phyloP scores from a whole-genome alignment of 805 yeast genomes.

The Nakazawaea wyomingensis region DNA sequence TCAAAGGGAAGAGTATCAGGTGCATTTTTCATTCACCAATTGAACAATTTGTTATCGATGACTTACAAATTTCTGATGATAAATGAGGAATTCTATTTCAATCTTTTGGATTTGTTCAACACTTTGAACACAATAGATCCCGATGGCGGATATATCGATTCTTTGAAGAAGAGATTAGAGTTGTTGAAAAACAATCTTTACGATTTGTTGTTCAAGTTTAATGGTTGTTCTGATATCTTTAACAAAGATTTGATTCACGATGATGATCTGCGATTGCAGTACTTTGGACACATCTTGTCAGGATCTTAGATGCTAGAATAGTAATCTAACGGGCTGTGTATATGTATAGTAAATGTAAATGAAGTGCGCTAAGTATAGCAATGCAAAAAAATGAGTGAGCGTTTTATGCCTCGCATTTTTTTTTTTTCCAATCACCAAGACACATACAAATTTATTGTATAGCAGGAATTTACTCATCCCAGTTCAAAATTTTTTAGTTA shows the following conservation, averaged over 20 bases:
- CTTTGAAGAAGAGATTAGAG: constrained; percentile 26
- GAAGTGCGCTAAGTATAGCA: too few species aligned
- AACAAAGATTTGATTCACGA: constrained; percentile 51
- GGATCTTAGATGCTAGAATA: too few species aligned
- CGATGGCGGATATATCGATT: constrained; percentile 20
- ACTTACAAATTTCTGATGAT: constrained; percentile 34
- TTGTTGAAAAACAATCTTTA: constrained; percentile 36
- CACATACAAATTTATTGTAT: too few species aligned
- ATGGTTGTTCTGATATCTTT: constrained; percentile 35
- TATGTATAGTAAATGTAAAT: too few species aligned
- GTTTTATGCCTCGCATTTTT: too few species aligned
- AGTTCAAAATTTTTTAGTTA: too few species aligned
- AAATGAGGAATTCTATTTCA: constrained; percentile 31
- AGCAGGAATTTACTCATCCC: too few species aligned
- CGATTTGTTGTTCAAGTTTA: constrained; percentile 38
- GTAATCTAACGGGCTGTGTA: too few species aligned
- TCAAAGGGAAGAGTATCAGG: constrained; percentile 33
- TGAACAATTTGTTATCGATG: constrained; percentile 30
- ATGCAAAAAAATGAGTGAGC: too few species aligned
- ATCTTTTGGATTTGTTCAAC: constrained; percentile 27
- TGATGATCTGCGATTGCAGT: constrained; percentile 40
- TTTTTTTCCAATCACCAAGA: too few species aligned
- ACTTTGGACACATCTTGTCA: constrained; percentile 33
- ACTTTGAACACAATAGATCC: constrained; percentile 15
- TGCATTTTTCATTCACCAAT: constrained; percentile 35